phyloP scores from a whole-genome alignment of 2,329 filamentous ascomycete species.

The Neopestalotiopsis sp. region DNA sequence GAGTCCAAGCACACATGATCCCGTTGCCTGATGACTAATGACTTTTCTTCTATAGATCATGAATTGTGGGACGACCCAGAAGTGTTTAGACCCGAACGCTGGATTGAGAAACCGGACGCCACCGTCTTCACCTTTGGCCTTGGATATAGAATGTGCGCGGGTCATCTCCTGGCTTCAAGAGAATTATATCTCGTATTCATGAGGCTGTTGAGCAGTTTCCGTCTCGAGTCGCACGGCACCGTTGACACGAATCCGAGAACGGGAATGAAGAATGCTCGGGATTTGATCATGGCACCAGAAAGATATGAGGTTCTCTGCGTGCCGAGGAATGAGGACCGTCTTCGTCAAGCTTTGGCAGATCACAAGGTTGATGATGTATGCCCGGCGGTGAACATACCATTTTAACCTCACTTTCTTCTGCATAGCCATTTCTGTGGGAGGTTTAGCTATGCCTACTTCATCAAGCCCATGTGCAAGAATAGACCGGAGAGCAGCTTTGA shows the following conservation, averaged over 20 bases:
- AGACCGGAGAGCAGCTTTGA: too few species aligned
- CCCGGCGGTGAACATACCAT: neutral
- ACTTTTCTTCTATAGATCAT: neutral
- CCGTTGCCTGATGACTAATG: neutral
- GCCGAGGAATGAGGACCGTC: conserved; percentile 9
- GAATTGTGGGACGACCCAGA: conserved; percentile 16
- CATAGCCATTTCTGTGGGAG: neutral
- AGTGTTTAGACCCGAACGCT: conserved; percentile 15
- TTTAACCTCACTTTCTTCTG: neutral
- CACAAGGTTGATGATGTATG: conserved; percentile 10
- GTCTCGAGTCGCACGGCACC: conserved; percentile 1
- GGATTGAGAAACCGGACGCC: conserved; percentile 17
- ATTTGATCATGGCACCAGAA: conserved; percentile 12
- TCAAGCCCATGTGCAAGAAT: too few species aligned
- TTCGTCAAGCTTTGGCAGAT: conserved; percentile 10
- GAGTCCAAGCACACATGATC: neutral
- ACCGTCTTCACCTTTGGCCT: conserved; percentile 16
- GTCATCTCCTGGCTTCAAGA: conserved; percentile 12
- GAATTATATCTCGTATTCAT: conserved; percentile 19
- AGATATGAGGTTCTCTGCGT: conserved; percentile 13
- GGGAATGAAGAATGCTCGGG: conserved; percentile 11
- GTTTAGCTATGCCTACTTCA: neutral
- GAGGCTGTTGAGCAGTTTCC: conserved; percentile 17
- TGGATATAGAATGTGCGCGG: conserved; percentile 19
- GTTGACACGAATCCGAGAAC: conserved; percentile 11